Evolutionary conservation across 176 grass and related monocot genomes (phyloP).

Genomic region (Carex cristatella): DNA sequence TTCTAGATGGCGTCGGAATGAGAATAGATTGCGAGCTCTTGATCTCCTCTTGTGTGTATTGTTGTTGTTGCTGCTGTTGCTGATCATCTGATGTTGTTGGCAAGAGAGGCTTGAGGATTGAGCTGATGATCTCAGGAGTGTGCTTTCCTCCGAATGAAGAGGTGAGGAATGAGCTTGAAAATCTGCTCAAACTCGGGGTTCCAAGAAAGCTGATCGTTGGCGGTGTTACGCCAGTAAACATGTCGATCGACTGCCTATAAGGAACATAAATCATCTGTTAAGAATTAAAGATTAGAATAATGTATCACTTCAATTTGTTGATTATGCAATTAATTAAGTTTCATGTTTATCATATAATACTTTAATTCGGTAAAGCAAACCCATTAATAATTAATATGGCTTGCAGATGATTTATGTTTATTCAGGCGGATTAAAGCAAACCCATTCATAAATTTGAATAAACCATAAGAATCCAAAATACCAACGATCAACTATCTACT

Average conservation of each 20-base stretch:
- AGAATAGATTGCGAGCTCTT: constrained; percentile 66
- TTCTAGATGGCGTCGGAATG: constrained; percentile 39
- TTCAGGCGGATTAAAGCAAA: no score
- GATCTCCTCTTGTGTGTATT: constrained; percentile 32
- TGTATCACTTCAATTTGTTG: background rate
- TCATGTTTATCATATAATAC: background rate
- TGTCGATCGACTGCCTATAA: constrained; percentile 90
- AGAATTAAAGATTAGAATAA: background rate
- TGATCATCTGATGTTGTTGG: constrained; percentile 41
- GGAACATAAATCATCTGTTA: constrained; percentile 3
- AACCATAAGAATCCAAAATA: no score
- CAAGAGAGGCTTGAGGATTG: constrained; percentile 60
- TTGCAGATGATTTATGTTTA: no score
- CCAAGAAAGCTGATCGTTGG: constrained; percentile 70
- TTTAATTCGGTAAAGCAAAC: background rate
- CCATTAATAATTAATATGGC: no score
- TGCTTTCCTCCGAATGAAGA: constrained; percentile 60
- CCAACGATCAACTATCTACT: no score
- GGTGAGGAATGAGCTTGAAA: constrained; percentile 71
- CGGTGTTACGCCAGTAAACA: constrained; percentile 54
- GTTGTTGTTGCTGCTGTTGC: constrained; percentile 23
- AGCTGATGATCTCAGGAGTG: constrained; percentile 52
- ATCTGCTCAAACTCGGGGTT: constrained; percentile 58
- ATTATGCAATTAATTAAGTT: background rate
- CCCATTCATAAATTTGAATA: no score